Evolutionary conservation across 108 stramenopile species (phyloP).

Genomic region (Aureococcus anophagefferens): DNA sequence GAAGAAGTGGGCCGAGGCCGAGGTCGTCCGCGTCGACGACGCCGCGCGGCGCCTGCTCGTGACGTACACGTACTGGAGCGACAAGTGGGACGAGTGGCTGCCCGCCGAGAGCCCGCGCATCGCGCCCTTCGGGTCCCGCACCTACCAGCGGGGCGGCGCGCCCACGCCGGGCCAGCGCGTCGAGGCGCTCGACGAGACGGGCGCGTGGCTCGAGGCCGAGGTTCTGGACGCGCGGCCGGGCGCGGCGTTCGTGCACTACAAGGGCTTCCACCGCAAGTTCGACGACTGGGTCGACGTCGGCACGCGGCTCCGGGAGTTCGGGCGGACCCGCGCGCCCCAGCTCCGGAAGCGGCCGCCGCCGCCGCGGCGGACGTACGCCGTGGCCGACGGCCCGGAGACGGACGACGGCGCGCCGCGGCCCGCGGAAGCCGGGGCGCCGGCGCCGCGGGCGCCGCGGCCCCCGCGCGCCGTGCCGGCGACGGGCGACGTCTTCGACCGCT

Average conservation of each 20-base stretch:
- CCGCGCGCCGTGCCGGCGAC: background rate
- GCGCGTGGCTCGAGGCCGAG: conserved; percentile 31
- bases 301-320: conserved; percentile 7
- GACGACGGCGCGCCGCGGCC: no score
- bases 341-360: no score
- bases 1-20: conserved; percentile 24
- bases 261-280: conserved; percentile 16
- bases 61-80: conserved; percentile 31
- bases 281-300: conserved; percentile 25
- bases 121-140: conserved; percentile 18
- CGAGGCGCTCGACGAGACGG: conserved; percentile 20
- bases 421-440: no score
- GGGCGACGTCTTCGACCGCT: background rate
- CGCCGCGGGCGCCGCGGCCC: no score
- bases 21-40: conserved; percentile 20
- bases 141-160: conserved; percentile 16
- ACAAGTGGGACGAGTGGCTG: conserved; percentile 30
- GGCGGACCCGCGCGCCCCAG: conserved; percentile 11
- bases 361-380: no score
- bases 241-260: conserved; percentile 19
- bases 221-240: conserved; percentile 16
- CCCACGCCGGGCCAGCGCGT: conserved; percentile 29
- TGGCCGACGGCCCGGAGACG: no score
- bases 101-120: conserved; percentile 3
- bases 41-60: conserved; percentile 1